These are phyloP conservation scores for Porcisia deanei DNA, from an alignment of 208 protist genomes.

Conservation along the genomic window DNA sequence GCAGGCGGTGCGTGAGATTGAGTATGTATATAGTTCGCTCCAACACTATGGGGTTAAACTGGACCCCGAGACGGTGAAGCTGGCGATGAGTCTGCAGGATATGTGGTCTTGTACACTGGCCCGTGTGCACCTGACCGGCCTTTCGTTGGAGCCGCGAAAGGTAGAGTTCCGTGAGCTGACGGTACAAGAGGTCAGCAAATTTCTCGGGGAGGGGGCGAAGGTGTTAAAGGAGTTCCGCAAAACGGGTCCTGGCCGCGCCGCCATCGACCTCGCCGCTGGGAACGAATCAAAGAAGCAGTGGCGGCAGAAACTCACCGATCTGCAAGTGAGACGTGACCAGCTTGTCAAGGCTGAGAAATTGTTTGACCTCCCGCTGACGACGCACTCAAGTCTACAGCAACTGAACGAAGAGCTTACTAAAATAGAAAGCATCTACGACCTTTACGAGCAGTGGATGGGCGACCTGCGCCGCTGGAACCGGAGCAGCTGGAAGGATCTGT, in stretches of 20 bases:
- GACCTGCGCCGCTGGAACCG: slow-evolving; percentile 94
- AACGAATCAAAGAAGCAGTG: slow-evolving; percentile 91
- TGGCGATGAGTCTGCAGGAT: slow-evolving; percentile 76
- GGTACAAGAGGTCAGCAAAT: slow-evolving; percentile 84
- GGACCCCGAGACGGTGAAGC: slow-evolving; percentile 70
- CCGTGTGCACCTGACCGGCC: slow-evolving; percentile 70
- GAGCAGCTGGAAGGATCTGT: slow-evolving; percentile 97
- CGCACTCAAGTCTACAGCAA: slow-evolving; percentile 90
- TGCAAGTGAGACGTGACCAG: slow-evolving; percentile 85
- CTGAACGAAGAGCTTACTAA: slow-evolving; percentile 92
- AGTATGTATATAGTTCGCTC: slow-evolving; percentile 95
- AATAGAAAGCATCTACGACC: slow-evolving; percentile 92
- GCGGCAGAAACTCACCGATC: slow-evolving; percentile 69
- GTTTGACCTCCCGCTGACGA: slow-evolving; percentile 95
- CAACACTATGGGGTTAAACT: slow-evolving; percentile 91
- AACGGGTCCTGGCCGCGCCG: slow-evolving; percentile 81
- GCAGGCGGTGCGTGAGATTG: slow-evolving; percentile 93
- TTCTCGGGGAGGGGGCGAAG: slow-evolving; percentile 57
- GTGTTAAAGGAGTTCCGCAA: slow-evolving; percentile 75
- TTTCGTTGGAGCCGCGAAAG: slow-evolving; percentile 92
- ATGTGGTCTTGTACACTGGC: slow-evolving; percentile 90
- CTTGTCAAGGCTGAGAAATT: slow-evolving; percentile 96
- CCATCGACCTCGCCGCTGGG: slow-evolving; percentile 91
- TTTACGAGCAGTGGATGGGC: slow-evolving; percentile 94
- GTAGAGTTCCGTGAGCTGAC: slow-evolving; percentile 94